Evolutionary conservation across 352 stramenopile genomes (phyloP).

Genomic region (Phytopythium mirpurense): DNA sequence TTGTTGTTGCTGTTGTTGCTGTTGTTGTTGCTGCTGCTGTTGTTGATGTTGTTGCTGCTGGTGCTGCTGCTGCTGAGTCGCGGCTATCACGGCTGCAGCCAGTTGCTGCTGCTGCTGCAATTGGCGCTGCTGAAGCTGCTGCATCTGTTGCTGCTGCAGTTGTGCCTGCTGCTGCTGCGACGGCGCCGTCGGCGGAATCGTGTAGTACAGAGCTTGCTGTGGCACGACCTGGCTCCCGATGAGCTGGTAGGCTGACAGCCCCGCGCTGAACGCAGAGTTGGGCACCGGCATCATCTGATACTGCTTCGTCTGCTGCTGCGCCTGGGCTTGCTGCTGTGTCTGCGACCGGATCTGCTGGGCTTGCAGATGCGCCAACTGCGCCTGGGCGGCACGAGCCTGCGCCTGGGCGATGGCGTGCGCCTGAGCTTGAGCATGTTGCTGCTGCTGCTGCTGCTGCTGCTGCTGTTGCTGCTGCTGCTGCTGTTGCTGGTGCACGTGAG

Average conservation of each 20-base stretch:
- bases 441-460: slow-evolving; percentile 27
- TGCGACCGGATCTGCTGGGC: slow-evolving; percentile 14
- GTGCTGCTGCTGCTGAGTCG: slow-evolving; percentile 25
- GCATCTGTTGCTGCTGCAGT: slow-evolving; percentile 23
- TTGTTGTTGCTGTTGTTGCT: slow-evolving; percentile 16
- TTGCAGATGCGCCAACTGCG: slow-evolving; percentile 39
- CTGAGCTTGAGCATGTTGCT: slow-evolving; percentile 39
- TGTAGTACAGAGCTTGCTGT: slow-evolving; percentile 56
- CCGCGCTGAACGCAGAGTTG: slow-evolving; percentile 37
- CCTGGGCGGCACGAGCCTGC: slow-evolving; percentile 34
- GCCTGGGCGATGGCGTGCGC: slow-evolving; percentile 51
- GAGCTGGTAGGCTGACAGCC: slow-evolving; percentile 56
- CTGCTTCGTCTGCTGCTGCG: slow-evolving; percentile 50
- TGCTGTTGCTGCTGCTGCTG: slow-evolving; percentile 8
- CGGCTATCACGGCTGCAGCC: slow-evolving; percentile 29
- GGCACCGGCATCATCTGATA: slow-evolving; percentile 51
- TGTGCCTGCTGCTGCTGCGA: slow-evolving; percentile 33
- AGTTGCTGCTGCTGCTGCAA: slow-evolving; percentile 45
- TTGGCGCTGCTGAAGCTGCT: slow-evolving; percentile 43
- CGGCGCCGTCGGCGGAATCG: slow-evolving; percentile 30
- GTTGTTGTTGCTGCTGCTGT: slow-evolving; percentile 21
- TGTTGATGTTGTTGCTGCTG: slow-evolving; percentile 17
- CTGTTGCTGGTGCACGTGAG: slow-evolving; percentile 23
- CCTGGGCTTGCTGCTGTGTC: slow-evolving; percentile 21
- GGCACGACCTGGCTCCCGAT: slow-evolving; percentile 58